Base-by-base conservation (phyloP, 345 rosid species). In the Populus alba region DNA sequence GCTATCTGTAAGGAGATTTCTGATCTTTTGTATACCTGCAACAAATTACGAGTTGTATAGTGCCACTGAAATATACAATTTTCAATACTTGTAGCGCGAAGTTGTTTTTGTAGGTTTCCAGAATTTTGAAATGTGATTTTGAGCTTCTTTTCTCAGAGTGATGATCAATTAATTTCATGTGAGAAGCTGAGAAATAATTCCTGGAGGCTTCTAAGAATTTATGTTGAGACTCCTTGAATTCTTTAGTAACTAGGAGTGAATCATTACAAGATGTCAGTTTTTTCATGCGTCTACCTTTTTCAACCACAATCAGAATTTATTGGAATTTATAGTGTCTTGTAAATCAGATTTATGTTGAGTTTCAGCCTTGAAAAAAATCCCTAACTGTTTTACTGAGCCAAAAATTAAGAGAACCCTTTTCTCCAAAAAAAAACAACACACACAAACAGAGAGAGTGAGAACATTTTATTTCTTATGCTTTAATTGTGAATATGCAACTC, bases 1-100 rank as follows among this genome's bases (percentile, higher is more conserved):
- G 99, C 87, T 96, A 96, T 83, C 90, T 96, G 99, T 96, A 90
- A 91, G 97, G 29, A 53, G 33, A 38, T 75, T 23, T 51, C 43
- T 66, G 35, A 61, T 76, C 79, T 78, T 31, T 13, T 29, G n/a
- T 72, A 73, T 68, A 47, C 79, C 74, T 74, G 53, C 27, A 66
- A 75, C 17, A 27, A 55, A 11, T n/a, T 39, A 68, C 18, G 11
- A 69, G 68, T 2, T 77, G 27, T 13, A 0, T 39, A 49, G 17
- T 39, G 47, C 49, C 62, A 45, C 12, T 65, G 25, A 45, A 29
- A 59, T 20, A 22, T 18, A 27, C 7, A n/a, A 6, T 47, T 29
- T 63, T 57, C 57, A n/a, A 31, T 74, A 31, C 43, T 77, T 63
- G 27, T 7, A 16, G 41, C 29, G n/a, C 15, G 7, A 75, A 65